Evolutionary conservation across 805 yeast genomes (phyloP).

Genomic region (Scheffersomyces ergatensis): DNA sequence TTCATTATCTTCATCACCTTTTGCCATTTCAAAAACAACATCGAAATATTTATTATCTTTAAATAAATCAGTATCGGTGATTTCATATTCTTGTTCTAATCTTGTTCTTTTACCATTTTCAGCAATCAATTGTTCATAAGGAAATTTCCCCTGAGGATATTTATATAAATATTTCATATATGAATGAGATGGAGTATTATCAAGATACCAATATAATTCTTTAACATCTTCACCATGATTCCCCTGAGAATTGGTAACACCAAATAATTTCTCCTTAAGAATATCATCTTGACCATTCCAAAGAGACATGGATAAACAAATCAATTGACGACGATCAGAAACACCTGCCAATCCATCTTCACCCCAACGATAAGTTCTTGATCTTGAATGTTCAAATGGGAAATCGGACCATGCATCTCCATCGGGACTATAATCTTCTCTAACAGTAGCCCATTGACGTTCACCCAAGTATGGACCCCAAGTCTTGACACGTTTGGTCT

Average conservation of each 20-base stretch:
- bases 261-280: conserved; percentile 82
- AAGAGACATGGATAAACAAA: conserved; percentile 76
- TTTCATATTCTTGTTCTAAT: conserved; percentile 72
- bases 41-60: conserved; percentile 80
- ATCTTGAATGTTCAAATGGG: conserved; percentile 79
- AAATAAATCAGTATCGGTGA: conserved; percentile 76
- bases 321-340: conserved; percentile 74
- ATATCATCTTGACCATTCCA: conserved; percentile 90
- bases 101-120: conserved; percentile 67
- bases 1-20: conserved; percentile 70
- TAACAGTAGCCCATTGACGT: conserved; percentile 82
- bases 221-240: conserved; percentile 97
- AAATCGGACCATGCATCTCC: conserved; percentile 93
- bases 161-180: conserved; percentile 90
- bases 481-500: conserved; percentile 64
- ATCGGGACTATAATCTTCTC: conserved; percentile 82
- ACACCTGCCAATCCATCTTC: conserved; percentile 94
- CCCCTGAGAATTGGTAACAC: conserved; percentile 89
- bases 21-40: conserved; percentile 86
- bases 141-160: conserved; percentile 85
- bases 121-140: conserved; percentile 70
- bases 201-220: conserved; percentile 79
- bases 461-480: conserved; percentile 94
- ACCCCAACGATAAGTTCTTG: conserved; percentile 89
- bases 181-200: conserved; percentile 90